Percentiles rank a stretch among this genome's conserved stretches.
Conservation (phyloP, 2,329 filamentous ascomycete species). For the Calonectria pteridis region DNA sequence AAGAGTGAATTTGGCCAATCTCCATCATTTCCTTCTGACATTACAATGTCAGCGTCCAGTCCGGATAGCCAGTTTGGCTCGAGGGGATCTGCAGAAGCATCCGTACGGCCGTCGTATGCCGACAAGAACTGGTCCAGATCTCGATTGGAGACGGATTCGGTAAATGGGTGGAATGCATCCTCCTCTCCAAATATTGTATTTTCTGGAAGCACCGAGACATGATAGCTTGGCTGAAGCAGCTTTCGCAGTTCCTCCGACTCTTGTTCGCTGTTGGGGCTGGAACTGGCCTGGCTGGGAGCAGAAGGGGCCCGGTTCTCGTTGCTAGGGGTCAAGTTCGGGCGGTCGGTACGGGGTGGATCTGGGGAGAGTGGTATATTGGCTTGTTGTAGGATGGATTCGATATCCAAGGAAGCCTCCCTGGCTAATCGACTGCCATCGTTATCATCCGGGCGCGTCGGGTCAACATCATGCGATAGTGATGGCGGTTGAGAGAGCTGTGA, state of each 20-base stretch:
- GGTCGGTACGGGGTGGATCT: not conserved
- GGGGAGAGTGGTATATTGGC: not conserved
- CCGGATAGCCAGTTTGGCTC: conserved; percentile 2
- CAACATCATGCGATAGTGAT: not conserved
- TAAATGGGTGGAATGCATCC: not conserved
- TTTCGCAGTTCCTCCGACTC: not conserved
- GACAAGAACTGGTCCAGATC: not conserved
- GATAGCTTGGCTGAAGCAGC: not conserved
- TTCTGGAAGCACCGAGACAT: not conserved
- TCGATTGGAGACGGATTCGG: not conserved
- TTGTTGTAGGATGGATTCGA: not conserved
- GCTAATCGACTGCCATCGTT: too few relatives aligned
- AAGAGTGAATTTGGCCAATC: not conserved
- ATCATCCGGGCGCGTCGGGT: not conserved
- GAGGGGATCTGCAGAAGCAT: not conserved
- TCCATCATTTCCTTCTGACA: not conserved
- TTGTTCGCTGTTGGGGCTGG: not conserved
- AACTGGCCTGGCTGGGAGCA: not conserved
- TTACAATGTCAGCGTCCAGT: not conserved
- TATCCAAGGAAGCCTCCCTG: not conserved
- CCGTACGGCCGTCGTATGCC: not conserved
- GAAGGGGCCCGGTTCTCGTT: not conserved
- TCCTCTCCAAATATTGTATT: not conserved
- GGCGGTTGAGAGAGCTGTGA: not conserved
- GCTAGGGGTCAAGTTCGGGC: not conserved